Evolutionary conservation across 2,329 filamentous ascomycete genomes (phyloP).

Genomic region (Monilinia vaccinii-corymbosi): DNA sequence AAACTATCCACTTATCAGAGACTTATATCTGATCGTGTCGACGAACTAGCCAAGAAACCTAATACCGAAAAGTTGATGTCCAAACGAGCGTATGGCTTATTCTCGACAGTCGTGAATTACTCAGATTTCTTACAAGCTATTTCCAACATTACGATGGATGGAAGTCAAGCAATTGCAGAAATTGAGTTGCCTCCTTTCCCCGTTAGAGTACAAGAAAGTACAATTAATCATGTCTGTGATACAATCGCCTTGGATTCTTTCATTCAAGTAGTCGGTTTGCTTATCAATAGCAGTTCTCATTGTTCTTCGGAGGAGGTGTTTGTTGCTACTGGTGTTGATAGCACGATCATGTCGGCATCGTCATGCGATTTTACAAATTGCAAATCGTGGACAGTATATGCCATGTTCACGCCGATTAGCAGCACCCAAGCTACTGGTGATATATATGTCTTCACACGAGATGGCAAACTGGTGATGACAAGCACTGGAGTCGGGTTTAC

Average conservation of each 20-base stretch:
- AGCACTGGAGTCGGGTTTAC: neutral
- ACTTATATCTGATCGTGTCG: neutral
- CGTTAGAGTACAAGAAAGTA: neutral
- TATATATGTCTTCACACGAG: slow-evolving; percentile 8
- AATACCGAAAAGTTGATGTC: slow-evolving; percentile 1
- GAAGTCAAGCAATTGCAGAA: neutral
- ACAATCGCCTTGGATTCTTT: slow-evolving; percentile 26
- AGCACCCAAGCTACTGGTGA: neutral
- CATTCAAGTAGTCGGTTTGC: slow-evolving; percentile 29
- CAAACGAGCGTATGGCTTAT: slow-evolving; percentile 3
- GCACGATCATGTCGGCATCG: neutral
- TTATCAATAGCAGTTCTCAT: slow-evolving; percentile 5
- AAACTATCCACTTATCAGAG: neutral
- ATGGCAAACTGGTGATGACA: neutral
- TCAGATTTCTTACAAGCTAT: neutral
- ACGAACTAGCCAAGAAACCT: neutral
- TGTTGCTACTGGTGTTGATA: neutral
- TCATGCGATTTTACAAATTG: neutral
- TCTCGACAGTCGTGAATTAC: neutral
- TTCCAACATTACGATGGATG: neutral
- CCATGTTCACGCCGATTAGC: neutral
- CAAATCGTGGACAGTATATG: slow-evolving; percentile 8
- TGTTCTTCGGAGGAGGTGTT: neutral
- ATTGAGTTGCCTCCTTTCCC: neutral
- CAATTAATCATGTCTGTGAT: neutral